These are phyloP conservation scores for Citeromyces nyonsensis DNA, from an alignment of 805 yeast species.

Conservation along the genomic window DNA sequence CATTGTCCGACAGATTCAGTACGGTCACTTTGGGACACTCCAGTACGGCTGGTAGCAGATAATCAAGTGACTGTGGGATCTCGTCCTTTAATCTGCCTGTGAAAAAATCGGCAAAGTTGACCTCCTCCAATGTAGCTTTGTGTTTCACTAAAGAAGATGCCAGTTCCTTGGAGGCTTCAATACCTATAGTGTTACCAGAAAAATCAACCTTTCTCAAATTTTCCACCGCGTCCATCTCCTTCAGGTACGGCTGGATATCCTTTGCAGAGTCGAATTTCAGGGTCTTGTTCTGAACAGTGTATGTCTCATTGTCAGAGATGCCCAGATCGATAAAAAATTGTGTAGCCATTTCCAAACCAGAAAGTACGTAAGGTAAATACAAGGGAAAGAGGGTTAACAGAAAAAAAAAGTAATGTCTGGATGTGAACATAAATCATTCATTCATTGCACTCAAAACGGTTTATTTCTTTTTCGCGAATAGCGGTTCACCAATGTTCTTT, in stretches of 20 bases:
- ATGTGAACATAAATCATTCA: background rate
- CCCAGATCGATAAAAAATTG: conserved; percentile 15
- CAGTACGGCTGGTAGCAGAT: conserved; percentile 59
- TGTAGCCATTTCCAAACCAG: conserved; percentile 14
- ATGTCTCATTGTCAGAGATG: conserved; percentile 29
- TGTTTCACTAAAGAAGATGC: conserved; percentile 35
- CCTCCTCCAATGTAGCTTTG: conserved; percentile 33
- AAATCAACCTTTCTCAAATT: conserved; percentile 49
- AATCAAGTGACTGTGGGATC: conserved; percentile 70
- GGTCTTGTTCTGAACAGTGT: conserved; percentile 60
- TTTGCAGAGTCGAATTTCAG: conserved; percentile 56
- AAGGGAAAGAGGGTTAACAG: background rate
- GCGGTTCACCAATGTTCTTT: conserved; percentile 85
- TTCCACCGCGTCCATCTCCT: conserved; percentile 26
- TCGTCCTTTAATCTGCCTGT: conserved; percentile 93
- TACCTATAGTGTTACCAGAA: conserved; percentile 90
- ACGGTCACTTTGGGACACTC: conserved; percentile 54
- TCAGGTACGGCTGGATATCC: conserved; percentile 60
- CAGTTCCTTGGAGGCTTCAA: conserved; percentile 67
- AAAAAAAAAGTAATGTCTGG: background rate
- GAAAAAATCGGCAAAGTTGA: conserved; percentile 83
- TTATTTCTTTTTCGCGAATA: conserved; percentile 39
- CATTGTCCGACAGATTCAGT: conserved; percentile 84
- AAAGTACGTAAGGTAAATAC: background rate
- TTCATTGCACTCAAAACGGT: background rate